Base-by-base conservation (phyloP, 345 rosid species). In the Microcos paniculata region DNA sequence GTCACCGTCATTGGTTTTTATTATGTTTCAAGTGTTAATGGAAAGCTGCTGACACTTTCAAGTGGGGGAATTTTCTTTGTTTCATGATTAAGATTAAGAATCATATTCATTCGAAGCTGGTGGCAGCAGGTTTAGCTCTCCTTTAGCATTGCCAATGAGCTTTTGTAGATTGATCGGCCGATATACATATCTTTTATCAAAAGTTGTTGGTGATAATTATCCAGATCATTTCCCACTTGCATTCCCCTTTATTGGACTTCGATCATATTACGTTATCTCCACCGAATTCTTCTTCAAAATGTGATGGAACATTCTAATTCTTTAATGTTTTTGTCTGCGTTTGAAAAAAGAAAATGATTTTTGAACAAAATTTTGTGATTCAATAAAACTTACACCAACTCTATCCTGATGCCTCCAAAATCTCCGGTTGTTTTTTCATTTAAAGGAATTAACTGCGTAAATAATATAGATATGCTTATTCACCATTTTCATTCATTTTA, bases 1-100 rank as follows among this genome's bases (percentile, higher is more conserved):
- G 13, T 75, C 80, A 75, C 64, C 71, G 57, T 55, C 67, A 16
- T 51, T 70, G 62, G 73, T 45, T 59, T 35, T 76, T 70, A 24
- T 51, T 19, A 71, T 45, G 81, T 70, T 55, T 14, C 40, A 21
- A 62, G 70, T 71, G 66, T 28, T 57, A 66, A 75, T 65, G 66
- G 74, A 69, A 28, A 72, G 33, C 21, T 24, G 64, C 62, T 61
- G 75, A 33, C 19, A 48, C 8, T 23, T 52, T 19, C 33, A 30
- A 53, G 77, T 76, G 73, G 78, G 64, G 21, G 68, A 7, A 3
- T 71, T 70, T 23, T 52, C 48, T 66, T 58, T 72, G 42, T 52
- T 40, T 46, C 71, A 21, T n/a, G 59, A 72, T 82, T 31, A 72
- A 63, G 56, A 62, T 42, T 13, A 45, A 75, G 57, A 75, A 75